Percentiles rank a stretch among this genome's conserved stretches.
phyloP scores from a whole-genome alignment of 192 early-diverging fungal genomes.

The Gamsiella multidivaricata region DNA sequence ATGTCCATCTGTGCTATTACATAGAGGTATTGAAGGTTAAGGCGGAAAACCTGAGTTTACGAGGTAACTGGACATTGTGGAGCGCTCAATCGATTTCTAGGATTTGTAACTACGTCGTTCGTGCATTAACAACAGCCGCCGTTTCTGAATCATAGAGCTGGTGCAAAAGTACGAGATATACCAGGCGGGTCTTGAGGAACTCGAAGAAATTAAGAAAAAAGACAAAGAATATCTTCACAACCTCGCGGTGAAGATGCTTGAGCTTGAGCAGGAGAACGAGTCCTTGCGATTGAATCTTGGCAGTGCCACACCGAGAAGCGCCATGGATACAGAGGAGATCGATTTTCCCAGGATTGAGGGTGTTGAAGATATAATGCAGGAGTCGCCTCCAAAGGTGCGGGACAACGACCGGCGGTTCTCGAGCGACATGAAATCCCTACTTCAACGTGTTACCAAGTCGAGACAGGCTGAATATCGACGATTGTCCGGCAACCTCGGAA shows the following conservation, averaged over 20 bases:
- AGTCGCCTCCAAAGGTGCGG: constrained; percentile 43
- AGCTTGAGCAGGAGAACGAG: constrained; percentile 35
- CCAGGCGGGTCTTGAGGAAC: constrained; percentile 36
- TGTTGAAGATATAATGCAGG: constrained; percentile 48
- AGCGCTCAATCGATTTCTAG: too few species aligned
- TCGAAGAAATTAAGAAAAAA: constrained; percentile 38
- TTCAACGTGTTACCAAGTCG: constrained; percentile 37
- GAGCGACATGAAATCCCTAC: constrained; percentile 48
- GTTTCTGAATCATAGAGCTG: too few species aligned
- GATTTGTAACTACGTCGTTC: too few species aligned
- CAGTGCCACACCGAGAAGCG: constrained; percentile 18
- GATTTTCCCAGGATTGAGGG: constrained; percentile 39
- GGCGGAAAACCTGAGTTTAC: constrained; percentile 42
- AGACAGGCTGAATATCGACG: constrained; percentile 46
- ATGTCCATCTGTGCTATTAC: background rate
- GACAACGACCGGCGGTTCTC: constrained; percentile 42
- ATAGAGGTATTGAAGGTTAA: constrained; percentile 45
- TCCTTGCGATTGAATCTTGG: constrained; percentile 21
- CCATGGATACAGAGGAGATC: constrained; percentile 22
- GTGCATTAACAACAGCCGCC: too few species aligned
- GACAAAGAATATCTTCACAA: constrained; percentile 42
- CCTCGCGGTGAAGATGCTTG: constrained; percentile 27
- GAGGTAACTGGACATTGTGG: constrained; percentile 19
- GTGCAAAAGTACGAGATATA: constrained; percentile 41
- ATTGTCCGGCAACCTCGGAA: constrained; percentile 37